These are phyloP conservation scores for Coemansia sp. DNA, from an alignment of 192 early-diverging fungal genomes.

Conservation along the genomic window DNA sequence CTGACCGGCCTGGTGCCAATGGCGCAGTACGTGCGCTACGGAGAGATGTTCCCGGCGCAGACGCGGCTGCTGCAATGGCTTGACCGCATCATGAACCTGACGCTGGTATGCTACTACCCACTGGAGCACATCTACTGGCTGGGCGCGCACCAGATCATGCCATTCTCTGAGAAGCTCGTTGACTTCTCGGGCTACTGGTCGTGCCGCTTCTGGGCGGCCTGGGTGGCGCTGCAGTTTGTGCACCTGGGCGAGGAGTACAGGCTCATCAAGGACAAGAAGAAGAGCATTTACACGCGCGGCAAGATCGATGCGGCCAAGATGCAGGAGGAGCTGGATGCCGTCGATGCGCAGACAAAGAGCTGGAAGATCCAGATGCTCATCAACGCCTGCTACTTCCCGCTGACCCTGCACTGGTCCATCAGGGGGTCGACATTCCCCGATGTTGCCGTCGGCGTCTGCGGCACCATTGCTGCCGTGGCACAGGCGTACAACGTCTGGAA, in stretches of 20 bases:
- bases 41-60: constrained; percentile 71
- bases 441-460: constrained; percentile 85
- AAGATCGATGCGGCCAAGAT: constrained; percentile 59
- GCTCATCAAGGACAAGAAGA: constrained; percentile 51
- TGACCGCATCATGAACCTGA: constrained; percentile 83
- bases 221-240: constrained; percentile 85
- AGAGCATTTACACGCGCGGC: constrained; percentile 54
- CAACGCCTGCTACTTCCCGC: constrained; percentile 90
- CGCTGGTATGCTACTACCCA: constrained; percentile 88
- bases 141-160: constrained; percentile 77
- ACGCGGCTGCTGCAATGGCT: constrained; percentile 61
- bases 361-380: constrained; percentile 73
- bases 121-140: constrained; percentile 97
- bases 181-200: constrained; percentile 87
- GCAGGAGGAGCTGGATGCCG: constrained; percentile 61
- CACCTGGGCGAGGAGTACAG: constrained; percentile 70
- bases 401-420: constrained; percentile 90
- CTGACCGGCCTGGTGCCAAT: constrained; percentile 80
- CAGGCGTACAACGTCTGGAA: constrained; percentile 85
- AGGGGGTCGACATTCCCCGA: constrained; percentile 86
- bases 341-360: constrained; percentile 55
- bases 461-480: constrained; percentile 84
- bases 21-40: constrained; percentile 78
- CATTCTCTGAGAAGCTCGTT: constrained; percentile 65
- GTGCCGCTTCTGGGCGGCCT: constrained; percentile 95